Percentiles rank a stretch among this genome's conserved stretches.
phyloP scores from a whole-genome alignment of 225 moss, liverwort and hornwort species.

The Polytrichum commune region DNA sequence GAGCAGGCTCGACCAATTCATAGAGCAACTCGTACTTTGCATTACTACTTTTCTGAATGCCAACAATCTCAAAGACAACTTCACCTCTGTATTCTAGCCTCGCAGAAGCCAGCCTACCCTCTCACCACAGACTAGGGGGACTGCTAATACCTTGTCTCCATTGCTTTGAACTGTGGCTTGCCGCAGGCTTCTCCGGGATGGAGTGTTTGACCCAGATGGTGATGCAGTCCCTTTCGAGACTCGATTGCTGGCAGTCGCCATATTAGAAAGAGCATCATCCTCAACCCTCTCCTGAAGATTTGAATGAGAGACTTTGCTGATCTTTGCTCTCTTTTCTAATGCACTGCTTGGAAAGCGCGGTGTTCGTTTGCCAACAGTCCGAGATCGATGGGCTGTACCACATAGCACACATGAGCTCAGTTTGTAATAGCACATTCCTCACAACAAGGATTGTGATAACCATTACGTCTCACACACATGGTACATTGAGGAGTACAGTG shows the following conservation, averaged over 20 bases:
- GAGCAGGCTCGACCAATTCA: too few species aligned
- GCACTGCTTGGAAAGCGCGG: slow-evolving; percentile 69
- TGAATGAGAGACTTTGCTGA: slow-evolving; percentile 37
- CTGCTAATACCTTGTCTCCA: slow-evolving; percentile 72
- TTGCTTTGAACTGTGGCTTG: slow-evolving; percentile 66
- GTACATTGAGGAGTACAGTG: too few species aligned
- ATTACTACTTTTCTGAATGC: too few species aligned
- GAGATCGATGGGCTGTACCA: slow-evolving; percentile 50
- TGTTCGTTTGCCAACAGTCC: slow-evolving; percentile 87
- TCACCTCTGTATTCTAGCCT: too few species aligned
- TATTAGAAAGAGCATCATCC: slow-evolving; percentile 65
- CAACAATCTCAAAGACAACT: too few species aligned
- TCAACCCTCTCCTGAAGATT: slow-evolving; percentile 68
- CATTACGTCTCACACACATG: too few species aligned
- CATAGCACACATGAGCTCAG: not conserved
- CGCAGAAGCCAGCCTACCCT: too few species aligned
- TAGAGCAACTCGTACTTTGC: too few species aligned
- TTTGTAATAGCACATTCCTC: too few species aligned
- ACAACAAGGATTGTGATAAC: too few species aligned
- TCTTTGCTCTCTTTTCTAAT: slow-evolving; percentile 59
- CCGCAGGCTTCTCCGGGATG: slow-evolving; percentile 71
- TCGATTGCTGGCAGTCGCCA: slow-evolving; percentile 67
- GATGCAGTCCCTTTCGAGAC: slow-evolving; percentile 72
- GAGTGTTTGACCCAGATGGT: slow-evolving; percentile 69
- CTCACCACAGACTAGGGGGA: not conserved